Evolutionary conservation across 176 grass and related monocot species (phyloP).

Genomic region (Elymus sibiricus): DNA sequence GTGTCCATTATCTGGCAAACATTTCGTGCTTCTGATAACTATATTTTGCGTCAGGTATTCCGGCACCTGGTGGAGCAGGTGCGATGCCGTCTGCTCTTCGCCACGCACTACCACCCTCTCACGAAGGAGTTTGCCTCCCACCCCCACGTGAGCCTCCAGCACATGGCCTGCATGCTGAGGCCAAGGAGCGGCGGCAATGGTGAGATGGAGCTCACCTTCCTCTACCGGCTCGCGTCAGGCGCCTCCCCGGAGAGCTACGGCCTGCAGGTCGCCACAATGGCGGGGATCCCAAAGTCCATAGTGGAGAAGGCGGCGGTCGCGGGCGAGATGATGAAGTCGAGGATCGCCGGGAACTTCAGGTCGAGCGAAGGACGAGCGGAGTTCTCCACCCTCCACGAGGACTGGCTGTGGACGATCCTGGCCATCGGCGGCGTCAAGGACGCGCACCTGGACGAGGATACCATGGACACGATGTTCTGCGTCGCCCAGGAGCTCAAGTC

Average conservation of each 20-base stretch:
- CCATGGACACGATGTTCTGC: conserved; percentile 63
- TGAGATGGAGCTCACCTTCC: conserved; percentile 68
- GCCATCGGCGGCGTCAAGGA: conserved; percentile 25
- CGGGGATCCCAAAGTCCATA: conserved; percentile 61
- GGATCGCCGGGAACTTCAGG: conserved; percentile 60
- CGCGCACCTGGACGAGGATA: conserved; percentile 55
- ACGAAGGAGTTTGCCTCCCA: conserved; percentile 91
- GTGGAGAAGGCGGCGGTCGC: conserved; percentile 48
- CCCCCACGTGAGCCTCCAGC: conserved; percentile 76
- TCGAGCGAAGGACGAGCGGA: conserved; percentile 63
- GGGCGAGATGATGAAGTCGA: conserved; percentile 63
- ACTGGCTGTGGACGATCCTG: conserved; percentile 65
- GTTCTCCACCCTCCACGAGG: conserved; percentile 88
- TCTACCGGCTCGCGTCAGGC: conserved; percentile 66
- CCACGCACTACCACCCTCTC: conserved; percentile 89
- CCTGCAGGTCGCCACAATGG: conserved; percentile 82
- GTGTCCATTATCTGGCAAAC: background rate
- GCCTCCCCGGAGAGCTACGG: conserved; percentile 90
- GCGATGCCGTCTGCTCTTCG: conserved; percentile 83
- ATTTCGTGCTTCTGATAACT: conserved; percentile 1
- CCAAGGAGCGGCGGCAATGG: conserved; percentile 22
- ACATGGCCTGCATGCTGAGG: conserved; percentile 82
- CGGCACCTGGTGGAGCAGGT: conserved; percentile 80
- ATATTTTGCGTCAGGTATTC: conserved; percentile 55
- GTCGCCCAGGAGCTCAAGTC: conserved; percentile 75